Evolutionary conservation across 2,329 filamentous ascomycete genomes (phyloP).

Genomic region (Lecanosticta acicola): DNA sequence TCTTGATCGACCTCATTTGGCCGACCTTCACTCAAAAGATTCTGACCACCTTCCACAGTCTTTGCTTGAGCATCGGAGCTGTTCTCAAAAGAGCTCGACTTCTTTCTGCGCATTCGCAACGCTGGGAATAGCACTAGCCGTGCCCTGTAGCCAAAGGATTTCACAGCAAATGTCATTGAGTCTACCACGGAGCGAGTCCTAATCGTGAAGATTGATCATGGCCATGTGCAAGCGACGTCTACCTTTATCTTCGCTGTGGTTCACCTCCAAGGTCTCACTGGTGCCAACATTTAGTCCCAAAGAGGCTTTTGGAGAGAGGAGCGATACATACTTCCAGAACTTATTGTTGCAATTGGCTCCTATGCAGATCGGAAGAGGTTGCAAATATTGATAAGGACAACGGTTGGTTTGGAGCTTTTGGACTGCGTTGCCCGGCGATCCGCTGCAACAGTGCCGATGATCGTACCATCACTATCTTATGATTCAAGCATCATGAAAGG

Average conservation of each 20-base stretch:
- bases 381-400: constrained; percentile 50
- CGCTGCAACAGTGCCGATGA: constrained; percentile 41
- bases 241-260: constrained; percentile 48
- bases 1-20: constrained; percentile 41
- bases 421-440: constrained; percentile 40
- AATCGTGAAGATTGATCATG: constrained; percentile 44
- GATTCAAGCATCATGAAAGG: background rate
- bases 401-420: constrained; percentile 43
- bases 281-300: too few relatives aligned
- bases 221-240: constrained; percentile 45
- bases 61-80: constrained; percentile 40
- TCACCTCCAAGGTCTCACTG: constrained; percentile 37
- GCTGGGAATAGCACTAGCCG: constrained; percentile 38
- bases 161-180: constrained; percentile 47
- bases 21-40: constrained; percentile 47
- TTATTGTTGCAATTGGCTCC: constrained; percentile 28
- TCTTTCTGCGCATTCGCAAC: constrained; percentile 43
- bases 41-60: constrained; percentile 43
- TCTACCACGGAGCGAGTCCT: constrained; percentile 45
- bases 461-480: background rate
- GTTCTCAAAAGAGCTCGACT: constrained; percentile 44
- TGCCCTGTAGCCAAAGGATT: constrained; percentile 48
- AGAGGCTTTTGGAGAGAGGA: background rate
- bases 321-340: constrained; percentile 36
- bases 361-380: constrained; percentile 42